Base-by-base conservation (phyloP, 169 alveolate species). In the Plasmodium chabaudi region DNA sequence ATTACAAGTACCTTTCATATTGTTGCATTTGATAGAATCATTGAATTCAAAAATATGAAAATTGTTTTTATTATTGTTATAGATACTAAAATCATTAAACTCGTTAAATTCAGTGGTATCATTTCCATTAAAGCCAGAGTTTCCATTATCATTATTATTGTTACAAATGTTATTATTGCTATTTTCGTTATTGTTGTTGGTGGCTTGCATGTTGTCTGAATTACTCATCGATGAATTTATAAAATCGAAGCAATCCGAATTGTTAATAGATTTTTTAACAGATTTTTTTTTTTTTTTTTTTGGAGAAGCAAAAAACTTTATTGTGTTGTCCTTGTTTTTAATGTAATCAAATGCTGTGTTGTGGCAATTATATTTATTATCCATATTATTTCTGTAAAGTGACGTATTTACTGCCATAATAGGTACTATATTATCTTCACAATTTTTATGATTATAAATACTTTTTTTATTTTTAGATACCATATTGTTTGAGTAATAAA, bases 281-380 rank as follows among this genome's bases (percentile, higher is more conserved):
- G 91, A 86, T 59, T 86, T 60, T 34, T 71, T 86, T 69, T 65
- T 86, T 46, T 42, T 57, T 86, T 68, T 71, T 72, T 86, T 86
- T 17, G 91, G 91, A 34, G 91, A 86, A 51, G 91, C 86, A 70
- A 86, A 70, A 68, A 86, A 86, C 61, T 86, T 86, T 59, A 86
- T 69, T 25, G 91, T 86, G 25, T 86, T 69, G 15, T 86, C 91
- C 65, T 86, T 86, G 49, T 86, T 68, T 72, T 86, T 86, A 60
- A 86, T 86, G 53, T 69, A 86, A 86, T 86, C 91, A 55, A 44
- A 57, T 86, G 91, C 87, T 0, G 91, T 86, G 27, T 86, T 86
- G 15, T 23, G 69, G 51, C 91, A 86, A 25, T 86, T 86, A 64
- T 70, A 86, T 70, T 61, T 86, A 56, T 86, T 86, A 21, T 86